Base-by-base conservation (phyloP, 768 basidiomycete genomes). In the Pisolithus sp. region DNA sequence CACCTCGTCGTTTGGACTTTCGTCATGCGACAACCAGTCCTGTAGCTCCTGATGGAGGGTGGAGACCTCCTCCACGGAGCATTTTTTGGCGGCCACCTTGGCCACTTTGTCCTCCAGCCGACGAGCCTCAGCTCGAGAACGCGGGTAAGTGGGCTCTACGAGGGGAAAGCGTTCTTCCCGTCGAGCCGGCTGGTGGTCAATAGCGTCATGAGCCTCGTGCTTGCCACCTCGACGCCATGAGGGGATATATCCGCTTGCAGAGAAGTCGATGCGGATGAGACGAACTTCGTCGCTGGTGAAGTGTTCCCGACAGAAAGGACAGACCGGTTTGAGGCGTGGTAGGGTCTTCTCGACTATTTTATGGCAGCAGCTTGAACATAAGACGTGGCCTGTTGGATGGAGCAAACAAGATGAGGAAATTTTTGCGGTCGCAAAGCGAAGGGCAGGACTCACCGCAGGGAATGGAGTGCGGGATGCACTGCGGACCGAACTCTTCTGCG, bases 11-110 rank as follows among this genome's bases (percentile, higher is more conserved):
- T 82, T 78, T 59, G 63, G 62, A 65, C 80, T 81, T 57, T 68
- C 72, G 59, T 84, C 83, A 48, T 79, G 72, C 42, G 72, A 73
- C 51, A 91, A 68, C 86, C 86, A 91, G 54, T 81, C 80, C 65
- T 87, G 79, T 55, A 91, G 76, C 71, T 91, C 89, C 62, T 82
- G 79, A 70, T 88, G 85, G 57, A 91, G 78, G 53, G 76, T 72
- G 48, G 82, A 79, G 48, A 91, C 86, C 72, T 91, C 89, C 67
- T 90, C 89, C 54, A 91, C 88, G 37, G 86, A 88, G 71, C 86
- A 89, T 77, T 87, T 89, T 80, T 87, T 87, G 13, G 81, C 79
- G 31, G 89, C 89, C 59, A 89, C 83, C 61, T 77, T 79, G 51
- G 82, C 82, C 52, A 91, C 86, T 69, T 81, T 88, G 70, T 82